A percentile compares a stretch with the other conserved stretches of the same genome.
Evolutionary conservation across 106 monocot species (phyloP).

Genomic region (Platanthera guangdongensis): DNA sequence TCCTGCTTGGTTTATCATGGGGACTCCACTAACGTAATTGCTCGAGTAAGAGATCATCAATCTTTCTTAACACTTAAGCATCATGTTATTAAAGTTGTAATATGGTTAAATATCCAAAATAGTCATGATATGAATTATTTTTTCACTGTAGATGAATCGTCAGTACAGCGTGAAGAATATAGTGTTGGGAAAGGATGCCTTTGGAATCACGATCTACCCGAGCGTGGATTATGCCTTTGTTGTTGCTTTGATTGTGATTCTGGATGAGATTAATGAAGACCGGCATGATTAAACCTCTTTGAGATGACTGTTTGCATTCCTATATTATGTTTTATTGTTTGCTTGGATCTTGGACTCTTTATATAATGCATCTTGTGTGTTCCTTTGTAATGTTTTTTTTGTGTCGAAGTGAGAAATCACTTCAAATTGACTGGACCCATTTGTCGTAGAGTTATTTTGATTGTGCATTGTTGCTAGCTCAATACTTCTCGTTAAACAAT

Average conservation of each 20-base stretch:
- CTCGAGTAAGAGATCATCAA: neutral
- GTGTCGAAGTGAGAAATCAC: no score
- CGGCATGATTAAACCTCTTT: neutral
- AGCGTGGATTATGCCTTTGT: slow-evolving; percentile 38
- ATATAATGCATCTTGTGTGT: no score
- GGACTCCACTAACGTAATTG: slow-evolving; percentile 15
- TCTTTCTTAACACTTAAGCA: neutral
- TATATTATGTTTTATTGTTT: neutral
- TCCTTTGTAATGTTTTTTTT: no score
- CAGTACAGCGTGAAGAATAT: slow-evolving; percentile 11
- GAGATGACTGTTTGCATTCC: neutral
- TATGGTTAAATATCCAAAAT: no score
- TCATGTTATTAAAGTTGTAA: neutral
- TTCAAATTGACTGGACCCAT: no score
- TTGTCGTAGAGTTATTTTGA: no score
- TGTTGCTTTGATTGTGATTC: slow-evolving; percentile 27
- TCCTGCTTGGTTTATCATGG: slow-evolving; percentile 36
- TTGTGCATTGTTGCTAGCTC: no score
- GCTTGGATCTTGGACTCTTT: no score
- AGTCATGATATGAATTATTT: neutral
- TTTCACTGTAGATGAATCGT: slow-evolving; percentile 13
- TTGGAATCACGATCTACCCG: slow-evolving; percentile 21
- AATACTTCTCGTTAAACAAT: no score
- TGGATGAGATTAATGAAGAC: slow-evolving; percentile 22
- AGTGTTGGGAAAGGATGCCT: slow-evolving; percentile 26